Base-by-base conservation (phyloP, 352 stramenopile genomes). In the Pythium biforme region DNA sequence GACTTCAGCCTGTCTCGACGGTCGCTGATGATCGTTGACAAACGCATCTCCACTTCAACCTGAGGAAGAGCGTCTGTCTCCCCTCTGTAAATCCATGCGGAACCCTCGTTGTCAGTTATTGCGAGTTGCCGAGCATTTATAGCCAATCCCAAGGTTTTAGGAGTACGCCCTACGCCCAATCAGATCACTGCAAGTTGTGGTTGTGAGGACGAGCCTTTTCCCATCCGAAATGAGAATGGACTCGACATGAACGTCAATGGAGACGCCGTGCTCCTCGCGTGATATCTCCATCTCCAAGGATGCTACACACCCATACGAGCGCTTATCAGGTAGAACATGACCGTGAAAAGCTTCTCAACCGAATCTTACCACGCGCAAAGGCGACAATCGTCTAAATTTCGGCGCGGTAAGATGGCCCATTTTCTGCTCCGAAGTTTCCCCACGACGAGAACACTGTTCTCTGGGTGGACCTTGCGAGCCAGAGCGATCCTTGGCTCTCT, bases 1-100 rank as follows among this genome's bases (percentile, higher is more conserved):
- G 59, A 0, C 31, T 70, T n/a, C 31, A 70, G 22, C 63, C 63
- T 0, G 20, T 59, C 8, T 64, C 57, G 39, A 41, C 57, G 48
- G 48, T 20, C 8, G n/a, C 14, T 37, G 17, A 12, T 34, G 52
- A 59, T 20, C 8, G n/a, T 22, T 37, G 17, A 12, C 45, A 34
- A 59, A 37, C n/a, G 31, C 17, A 56, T 46, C 34, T 27, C 47
- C 25, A 37, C 47, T 43, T 43, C 37, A 43, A 43, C 37, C 37
- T 43, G 37, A 43, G 37, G 37, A 43, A 19, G 37, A 43, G 37
- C 37, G 37, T n/a, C 37, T 6, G 12, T 5, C 2, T 43, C 12
- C 8, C 37, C n/a, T 58, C 4, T 9, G 37, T 47, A 58, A 56
- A 29, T 33, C 15, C 5, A 29, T 56, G 31, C 29, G 41, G 3